A percentile compares a stretch with the other conserved stretches of the same genome.
These are phyloP conservation scores for Leccinum angustisporum DNA, from an alignment of 1,284 basidiomycete species.

Conservation along the genomic window DNA sequence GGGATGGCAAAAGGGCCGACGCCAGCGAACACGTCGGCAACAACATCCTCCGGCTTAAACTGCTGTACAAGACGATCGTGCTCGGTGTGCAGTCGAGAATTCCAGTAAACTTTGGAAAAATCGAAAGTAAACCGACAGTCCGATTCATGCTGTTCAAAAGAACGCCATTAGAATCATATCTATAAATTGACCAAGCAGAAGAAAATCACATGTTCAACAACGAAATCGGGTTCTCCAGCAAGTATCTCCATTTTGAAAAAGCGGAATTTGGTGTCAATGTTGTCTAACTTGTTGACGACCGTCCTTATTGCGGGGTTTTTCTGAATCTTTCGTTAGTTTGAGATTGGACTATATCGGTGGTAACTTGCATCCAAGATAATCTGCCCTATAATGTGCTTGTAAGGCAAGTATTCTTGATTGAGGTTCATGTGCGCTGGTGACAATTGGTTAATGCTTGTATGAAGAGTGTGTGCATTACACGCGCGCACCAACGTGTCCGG, in stretches of 20 bases:
- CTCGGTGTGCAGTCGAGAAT: conserved; percentile 90
- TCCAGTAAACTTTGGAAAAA: conserved; percentile 97
- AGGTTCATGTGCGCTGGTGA: conserved; percentile 83
- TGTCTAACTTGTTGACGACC: conserved; percentile 94
- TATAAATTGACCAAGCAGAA: background rate
- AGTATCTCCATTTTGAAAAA: conserved; percentile 98
- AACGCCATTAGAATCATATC: conserved; percentile 1
- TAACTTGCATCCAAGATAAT: conserved; percentile 83
- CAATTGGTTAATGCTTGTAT: conserved; percentile 2
- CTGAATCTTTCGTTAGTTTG: conserved; percentile 42
- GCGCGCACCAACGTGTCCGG: conserved; percentile 84
- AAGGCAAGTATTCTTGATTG: conserved; percentile 87
- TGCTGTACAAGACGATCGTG: conserved; percentile 80
- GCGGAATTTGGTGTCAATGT: conserved; percentile 85
- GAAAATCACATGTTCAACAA: conserved; percentile 78
- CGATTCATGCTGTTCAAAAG: conserved; percentile 66
- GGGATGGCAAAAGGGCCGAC: conserved; percentile 97
- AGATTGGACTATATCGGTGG: background rate
- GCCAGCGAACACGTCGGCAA: conserved; percentile 95
- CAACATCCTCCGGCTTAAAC: conserved; percentile 71
- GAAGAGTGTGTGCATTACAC: background rate
- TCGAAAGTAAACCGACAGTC: conserved; percentile 91
- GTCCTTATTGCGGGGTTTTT: conserved; percentile 84
- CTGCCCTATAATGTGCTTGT: conserved; percentile 88
- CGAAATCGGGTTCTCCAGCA: conserved; percentile 84